phyloP scores from a whole-genome alignment of 2,329 filamentous ascomycete genomes.

The Fusarium stilboides region DNA sequence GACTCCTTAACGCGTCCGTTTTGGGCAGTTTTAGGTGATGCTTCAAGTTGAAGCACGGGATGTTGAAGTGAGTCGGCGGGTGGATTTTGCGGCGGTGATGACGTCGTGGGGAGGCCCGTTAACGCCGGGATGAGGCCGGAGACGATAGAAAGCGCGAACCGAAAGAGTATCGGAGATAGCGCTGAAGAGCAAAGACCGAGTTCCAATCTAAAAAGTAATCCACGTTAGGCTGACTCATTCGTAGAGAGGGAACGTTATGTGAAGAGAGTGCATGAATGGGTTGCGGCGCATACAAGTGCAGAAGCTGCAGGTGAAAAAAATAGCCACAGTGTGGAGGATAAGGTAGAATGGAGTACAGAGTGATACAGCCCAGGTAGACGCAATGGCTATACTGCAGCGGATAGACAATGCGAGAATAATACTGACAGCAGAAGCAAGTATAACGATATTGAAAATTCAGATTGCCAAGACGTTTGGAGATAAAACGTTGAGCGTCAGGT shows the following conservation, averaged over 20 bases:
- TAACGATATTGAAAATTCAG: slow-evolving; percentile 34
- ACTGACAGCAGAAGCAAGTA: slow-evolving; percentile 40
- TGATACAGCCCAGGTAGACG: slow-evolving; percentile 21
- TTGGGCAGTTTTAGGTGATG: slow-evolving; percentile 58
- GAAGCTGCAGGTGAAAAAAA: slow-evolving; percentile 33
- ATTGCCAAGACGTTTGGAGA: slow-evolving; percentile 45
- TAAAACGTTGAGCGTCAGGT: slow-evolving; percentile 41
- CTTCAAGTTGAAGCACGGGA: slow-evolving; percentile 45
- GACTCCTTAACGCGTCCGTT: slow-evolving; percentile 66
- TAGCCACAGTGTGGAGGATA: slow-evolving; percentile 31
- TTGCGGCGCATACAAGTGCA: slow-evolving; percentile 45
- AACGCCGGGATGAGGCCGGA: slow-evolving; percentile 47
- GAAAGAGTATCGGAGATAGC: slow-evolving; percentile 47
- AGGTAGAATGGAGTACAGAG: slow-evolving; percentile 9
- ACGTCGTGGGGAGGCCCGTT: slow-evolving; percentile 48
- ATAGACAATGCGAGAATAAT: slow-evolving; percentile 14
- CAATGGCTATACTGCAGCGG: slow-evolving; percentile 13
- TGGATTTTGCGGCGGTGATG: slow-evolving; percentile 49
- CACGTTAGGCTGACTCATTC: slow-evolving; percentile 46
- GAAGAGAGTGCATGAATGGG: slow-evolving; percentile 30
- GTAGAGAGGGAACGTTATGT: slow-evolving; percentile 20
- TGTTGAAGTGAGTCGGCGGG: slow-evolving; percentile 38
- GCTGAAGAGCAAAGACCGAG: slow-evolving; percentile 39
- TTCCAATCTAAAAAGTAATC: slow-evolving; percentile 37
- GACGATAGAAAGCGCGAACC: slow-evolving; percentile 40